A percentile compares a stretch with the other conserved stretches of the same genome.
These are phyloP conservation scores for Fusarium hostae DNA, from an alignment of 2,329 filamentous ascomycete genomes.

Conservation along the genomic window DNA sequence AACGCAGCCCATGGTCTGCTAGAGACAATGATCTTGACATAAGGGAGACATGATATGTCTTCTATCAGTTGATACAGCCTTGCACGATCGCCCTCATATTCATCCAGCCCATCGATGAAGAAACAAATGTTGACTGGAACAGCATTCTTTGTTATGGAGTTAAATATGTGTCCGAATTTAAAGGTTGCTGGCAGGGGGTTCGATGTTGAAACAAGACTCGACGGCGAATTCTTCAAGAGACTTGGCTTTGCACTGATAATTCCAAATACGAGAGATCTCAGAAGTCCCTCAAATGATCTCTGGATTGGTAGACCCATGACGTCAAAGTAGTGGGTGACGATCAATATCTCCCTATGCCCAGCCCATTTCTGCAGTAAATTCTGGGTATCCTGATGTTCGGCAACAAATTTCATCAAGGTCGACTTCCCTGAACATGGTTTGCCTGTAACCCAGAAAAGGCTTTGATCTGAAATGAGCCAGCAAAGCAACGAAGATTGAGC, in stretches of 20 bases:
- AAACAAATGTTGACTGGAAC: constrained; percentile 15
- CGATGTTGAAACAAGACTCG: neutral
- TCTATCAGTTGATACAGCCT: constrained; percentile 8
- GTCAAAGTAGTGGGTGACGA: constrained; percentile 10
- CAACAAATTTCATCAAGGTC: constrained; percentile 22
- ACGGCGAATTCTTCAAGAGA: neutral
- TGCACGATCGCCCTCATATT: constrained; percentile 23
- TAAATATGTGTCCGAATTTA: constrained; percentile 1
- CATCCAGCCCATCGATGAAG: constrained; percentile 37
- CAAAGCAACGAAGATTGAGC: neutral
- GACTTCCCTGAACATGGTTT: constrained; percentile 19
- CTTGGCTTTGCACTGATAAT: constrained; percentile 13
- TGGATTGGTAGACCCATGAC: neutral
- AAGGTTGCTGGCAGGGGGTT: neutral
- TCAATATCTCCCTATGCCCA: neutral
- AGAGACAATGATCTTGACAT: constrained; percentile 32
- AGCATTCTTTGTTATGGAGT: neutral
- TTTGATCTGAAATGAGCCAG: neutral
- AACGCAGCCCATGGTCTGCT: constrained; percentile 25
- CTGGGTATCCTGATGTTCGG: neutral
- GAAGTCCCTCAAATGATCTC: constrained; percentile 6
- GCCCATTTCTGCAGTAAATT: neutral
- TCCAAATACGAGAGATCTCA: constrained; percentile 19
- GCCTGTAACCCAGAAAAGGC: constrained; percentile 16
- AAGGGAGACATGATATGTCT: neutral